phyloP scores from a whole-genome alignment of 768 basidiomycete genomes.

The Termitomyces sp. region DNA sequence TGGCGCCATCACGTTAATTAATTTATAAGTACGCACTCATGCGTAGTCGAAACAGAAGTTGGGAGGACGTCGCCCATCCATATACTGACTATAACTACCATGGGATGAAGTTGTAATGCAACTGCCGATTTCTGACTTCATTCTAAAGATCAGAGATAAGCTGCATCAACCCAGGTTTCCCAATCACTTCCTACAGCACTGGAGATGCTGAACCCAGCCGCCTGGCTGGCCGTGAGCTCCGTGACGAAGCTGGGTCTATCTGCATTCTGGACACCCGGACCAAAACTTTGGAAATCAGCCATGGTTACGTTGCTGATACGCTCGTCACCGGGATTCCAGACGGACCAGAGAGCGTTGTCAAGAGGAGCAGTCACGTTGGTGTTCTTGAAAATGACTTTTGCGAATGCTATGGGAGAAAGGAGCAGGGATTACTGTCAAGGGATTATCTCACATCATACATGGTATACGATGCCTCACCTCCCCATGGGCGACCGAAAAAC shows the following conservation, averaged over 20 bases:
- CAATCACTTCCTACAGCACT: slow-evolving; percentile 42
- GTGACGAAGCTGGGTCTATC: slow-evolving; percentile 35
- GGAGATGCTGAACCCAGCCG: slow-evolving; percentile 32
- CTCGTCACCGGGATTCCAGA: slow-evolving; percentile 32
- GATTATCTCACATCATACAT: background rate
- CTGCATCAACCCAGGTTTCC: slow-evolving; percentile 38
- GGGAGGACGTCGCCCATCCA: background rate
- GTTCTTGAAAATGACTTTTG: slow-evolving; percentile 46
- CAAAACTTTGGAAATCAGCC: slow-evolving; percentile 41
- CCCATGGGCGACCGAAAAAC: slow-evolving; percentile 46
- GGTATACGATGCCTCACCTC: slow-evolving; percentile 20
- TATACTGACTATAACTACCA: background rate
- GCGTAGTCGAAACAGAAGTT: background rate
- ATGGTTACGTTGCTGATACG: slow-evolving; percentile 39
- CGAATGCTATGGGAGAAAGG: slow-evolving; percentile 26
- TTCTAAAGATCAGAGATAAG: slow-evolving; percentile 20
- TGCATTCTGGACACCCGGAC: slow-evolving; percentile 30
- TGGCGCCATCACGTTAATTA: no score
- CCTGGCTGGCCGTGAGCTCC: slow-evolving; percentile 28
- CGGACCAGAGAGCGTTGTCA: slow-evolving; percentile 39
- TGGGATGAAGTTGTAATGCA: no score
- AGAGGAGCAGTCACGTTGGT: slow-evolving; percentile 34
- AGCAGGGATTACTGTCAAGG: background rate
- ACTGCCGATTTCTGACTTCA: background rate
- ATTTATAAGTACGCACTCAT: background rate